Conservation (phyloP, 495 filamentous ascomycete genomes). For the Penicillium longicatenatum region DNA sequence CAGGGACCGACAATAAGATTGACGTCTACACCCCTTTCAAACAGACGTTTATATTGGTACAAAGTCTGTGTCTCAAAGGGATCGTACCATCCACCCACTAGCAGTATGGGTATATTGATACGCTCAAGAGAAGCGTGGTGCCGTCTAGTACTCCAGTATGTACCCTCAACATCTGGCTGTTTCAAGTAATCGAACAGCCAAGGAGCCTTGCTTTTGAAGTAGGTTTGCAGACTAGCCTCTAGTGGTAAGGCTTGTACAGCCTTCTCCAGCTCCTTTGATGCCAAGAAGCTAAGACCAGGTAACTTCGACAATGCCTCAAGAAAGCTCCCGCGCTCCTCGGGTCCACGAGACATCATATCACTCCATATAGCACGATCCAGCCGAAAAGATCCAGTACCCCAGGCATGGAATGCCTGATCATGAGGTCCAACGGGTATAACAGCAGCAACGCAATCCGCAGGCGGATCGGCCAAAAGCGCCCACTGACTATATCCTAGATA, state of each 20-base stretch:
- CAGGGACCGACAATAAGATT: constrained; percentile 23
- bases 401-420: constrained; percentile 24
- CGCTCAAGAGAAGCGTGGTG: constrained; percentile 25
- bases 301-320: constrained; percentile 13
- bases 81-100: constrained; percentile 37
- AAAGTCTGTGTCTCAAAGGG: constrained; percentile 23
- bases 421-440: constrained; percentile 26
- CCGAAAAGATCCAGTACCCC: constrained; percentile 29
- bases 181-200: constrained; percentile 22
- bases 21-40: constrained; percentile 14
- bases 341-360: constrained; percentile 17
- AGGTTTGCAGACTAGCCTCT: constrained; percentile 14
- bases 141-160: constrained; percentile 19
- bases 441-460: constrained; percentile 30
- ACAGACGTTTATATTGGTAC: constrained; percentile 23
- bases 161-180: constrained; percentile 21
- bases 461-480: constrained; percentile 31
- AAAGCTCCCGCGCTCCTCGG: constrained; percentile 12
- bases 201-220: constrained; percentile 24
- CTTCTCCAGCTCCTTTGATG: constrained; percentile 12
- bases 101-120: constrained; percentile 29
- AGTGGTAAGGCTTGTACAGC: constrained; percentile 19
- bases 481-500: constrained; percentile 37
- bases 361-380: constrained; percentile 28
- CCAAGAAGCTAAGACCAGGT: constrained; percentile 20